Evolutionary conservation across 306 rosid species (phyloP), one percentile per base, ranked within the genome.

Genomic region (Casuarina glauca): DNA sequence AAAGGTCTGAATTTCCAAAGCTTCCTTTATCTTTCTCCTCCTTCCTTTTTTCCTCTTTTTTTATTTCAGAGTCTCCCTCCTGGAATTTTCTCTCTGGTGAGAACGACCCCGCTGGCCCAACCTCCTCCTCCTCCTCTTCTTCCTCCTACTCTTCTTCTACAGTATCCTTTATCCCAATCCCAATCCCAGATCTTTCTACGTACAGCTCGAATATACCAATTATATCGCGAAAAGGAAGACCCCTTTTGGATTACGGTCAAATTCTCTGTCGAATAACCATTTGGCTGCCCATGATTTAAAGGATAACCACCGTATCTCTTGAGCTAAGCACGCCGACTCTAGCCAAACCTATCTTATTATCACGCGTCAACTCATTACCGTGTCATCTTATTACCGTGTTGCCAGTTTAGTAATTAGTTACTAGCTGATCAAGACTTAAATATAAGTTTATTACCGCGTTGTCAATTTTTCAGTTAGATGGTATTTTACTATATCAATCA

Each of bases 1-100:
- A 58, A 58, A 15, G 13, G 64, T 43, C 82, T 82, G 89, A 84
- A 82, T 69, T 88, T 80, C 82, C 81, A 38, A 82, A 44, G 82
- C 80, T 76, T 80, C 66, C 9, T 36, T 73, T 75, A 10, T 32
- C 49, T 5, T 63, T 50, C 36, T 50, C 3, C 13, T 54, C 48
- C 43, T 60, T 9, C 15, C 58, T 41, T 60, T 64, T 12, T 81
- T n/a, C 19, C 67, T 66, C 17, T 20, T 51, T 20, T 75, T 17
- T 62, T 13, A 35, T 41, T 60, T 67, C 61, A 15, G 9, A 52
- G 4, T 82, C 77, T 75, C 80, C 57, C 75, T 77, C 81, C 73
- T 55, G 39, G 71, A 76, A 60, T 49, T 80, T 36, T 62, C 41
- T 62, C 64, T 35, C 9, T 9, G 20, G 19, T 81, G 96, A 87